Conservation (phyloP, 768 basidiomycete genomes). For the Suillus clintonianus region DNA sequence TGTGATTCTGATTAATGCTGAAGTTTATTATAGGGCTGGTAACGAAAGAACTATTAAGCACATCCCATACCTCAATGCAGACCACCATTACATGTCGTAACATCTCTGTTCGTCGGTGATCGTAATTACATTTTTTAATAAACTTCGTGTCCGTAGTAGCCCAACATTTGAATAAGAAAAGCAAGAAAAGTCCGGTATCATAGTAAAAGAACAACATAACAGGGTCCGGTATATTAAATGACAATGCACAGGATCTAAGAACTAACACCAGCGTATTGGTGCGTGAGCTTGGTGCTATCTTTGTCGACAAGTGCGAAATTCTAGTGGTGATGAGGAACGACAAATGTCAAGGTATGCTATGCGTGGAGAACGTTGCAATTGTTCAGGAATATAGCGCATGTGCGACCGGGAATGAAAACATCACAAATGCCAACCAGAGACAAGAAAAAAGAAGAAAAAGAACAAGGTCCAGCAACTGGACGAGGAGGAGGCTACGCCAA, state of each 20-base stretch:
- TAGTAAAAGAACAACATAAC: background rate
- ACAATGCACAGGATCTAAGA: background rate
- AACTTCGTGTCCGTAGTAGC: background rate
- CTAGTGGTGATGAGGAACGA: background rate
- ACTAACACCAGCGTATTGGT: background rate
- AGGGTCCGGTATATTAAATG: background rate
- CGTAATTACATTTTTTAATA: background rate
- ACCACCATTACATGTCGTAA: background rate
- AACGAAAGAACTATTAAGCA: background rate
- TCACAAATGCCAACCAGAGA: background rate
- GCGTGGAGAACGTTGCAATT: background rate
- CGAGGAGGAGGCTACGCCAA: slow-evolving; percentile 14
- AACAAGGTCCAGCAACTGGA: background rate
- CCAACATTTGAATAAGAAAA: background rate
- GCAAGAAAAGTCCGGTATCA: background rate
- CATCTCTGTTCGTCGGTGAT: background rate
- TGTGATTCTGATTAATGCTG: background rate
- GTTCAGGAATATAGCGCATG: background rate
- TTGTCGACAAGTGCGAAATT: background rate
- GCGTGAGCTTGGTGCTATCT: background rate
- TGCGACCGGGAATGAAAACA: background rate
- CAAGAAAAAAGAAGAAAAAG: too few species aligned
- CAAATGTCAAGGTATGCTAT: background rate
- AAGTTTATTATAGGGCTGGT: background rate
- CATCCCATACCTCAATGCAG: background rate